These are phyloP conservation scores for Taphrina confusa DNA, from an alignment of 1,139 yeast species.

Conservation along the genomic window DNA sequence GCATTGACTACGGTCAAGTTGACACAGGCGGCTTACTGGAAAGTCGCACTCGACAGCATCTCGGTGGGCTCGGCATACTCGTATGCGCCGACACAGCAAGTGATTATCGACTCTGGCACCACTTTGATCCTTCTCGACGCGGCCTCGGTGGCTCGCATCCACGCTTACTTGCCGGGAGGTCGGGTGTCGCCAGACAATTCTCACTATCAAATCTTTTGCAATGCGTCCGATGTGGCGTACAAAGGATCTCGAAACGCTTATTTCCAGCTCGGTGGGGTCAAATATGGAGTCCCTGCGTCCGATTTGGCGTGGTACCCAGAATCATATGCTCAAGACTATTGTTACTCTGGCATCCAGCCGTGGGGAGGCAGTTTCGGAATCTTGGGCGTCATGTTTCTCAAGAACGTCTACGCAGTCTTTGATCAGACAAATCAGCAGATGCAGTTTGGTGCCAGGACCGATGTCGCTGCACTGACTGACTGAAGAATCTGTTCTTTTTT, in stretches of 20 bases:
- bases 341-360: conserved; percentile 30
- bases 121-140: conserved; percentile 60
- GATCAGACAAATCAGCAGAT: conserved; percentile 46
- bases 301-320: conserved; percentile 35
- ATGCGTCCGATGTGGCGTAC: conserved; percentile 12
- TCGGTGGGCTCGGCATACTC: conserved; percentile 95
- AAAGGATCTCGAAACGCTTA: conserved; percentile 24
- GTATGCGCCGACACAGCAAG: conserved; percentile 78
- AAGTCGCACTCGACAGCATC: conserved; percentile 84
- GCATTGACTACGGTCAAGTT: conserved; percentile 91
- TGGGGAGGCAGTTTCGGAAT: conserved; percentile 42
- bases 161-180: conserved; percentile 29
- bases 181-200: conserved; percentile 10
- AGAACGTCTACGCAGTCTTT: conserved; percentile 69
- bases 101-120: conserved; percentile 95
- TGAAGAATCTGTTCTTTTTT: too few relatives aligned
- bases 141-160: conserved; percentile 10
- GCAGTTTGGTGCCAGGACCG: conserved; percentile 28
- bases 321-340: neutral
- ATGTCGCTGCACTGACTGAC: conserved; percentile 31
- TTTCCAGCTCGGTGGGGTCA: conserved; percentile 24
- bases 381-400: conserved; percentile 72
- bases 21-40: conserved; percentile 99
- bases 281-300: conserved; percentile 32
- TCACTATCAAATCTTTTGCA: conserved; percentile 24